A percentile compares a stretch with the other conserved stretches of the same genome.
phyloP scores from a whole-genome alignment of 2,329 filamentous ascomycete genomes.

The Fusarium beomiforme region DNA sequence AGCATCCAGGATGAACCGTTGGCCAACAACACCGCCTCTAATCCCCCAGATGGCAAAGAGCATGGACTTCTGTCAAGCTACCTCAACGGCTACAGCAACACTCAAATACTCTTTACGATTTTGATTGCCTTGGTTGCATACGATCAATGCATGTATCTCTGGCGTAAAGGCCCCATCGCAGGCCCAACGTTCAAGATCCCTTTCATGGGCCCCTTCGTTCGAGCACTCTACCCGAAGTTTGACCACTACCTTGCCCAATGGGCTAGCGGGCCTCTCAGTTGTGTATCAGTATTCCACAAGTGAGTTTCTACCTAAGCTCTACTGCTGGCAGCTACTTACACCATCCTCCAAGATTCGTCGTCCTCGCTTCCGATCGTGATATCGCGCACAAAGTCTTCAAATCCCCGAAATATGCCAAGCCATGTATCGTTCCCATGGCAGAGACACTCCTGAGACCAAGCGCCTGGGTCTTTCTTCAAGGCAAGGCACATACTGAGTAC shows the following conservation, averaged over 20 bases:
- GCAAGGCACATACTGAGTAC: conserved; percentile 80
- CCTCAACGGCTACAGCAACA: conserved; percentile 5
- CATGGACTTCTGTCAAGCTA: conserved; percentile 19
- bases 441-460: conserved; percentile 73
- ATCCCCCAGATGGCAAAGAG: not conserved
- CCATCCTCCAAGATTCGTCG: conserved; percentile 70
- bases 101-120: conserved; percentile 42
- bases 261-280: conserved; percentile 81
- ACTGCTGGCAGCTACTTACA: not conserved
- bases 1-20: not conserved
- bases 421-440: conserved; percentile 80
- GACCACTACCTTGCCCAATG: conserved; percentile 79
- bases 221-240: conserved; percentile 80
- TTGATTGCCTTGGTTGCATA: conserved; percentile 49
- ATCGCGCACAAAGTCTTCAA: conserved; percentile 86
- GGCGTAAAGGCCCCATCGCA: conserved; percentile 69
- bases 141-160: conserved; percentile 65
- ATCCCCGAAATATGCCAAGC: conserved; percentile 77
- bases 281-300: conserved; percentile 89
- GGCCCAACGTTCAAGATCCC: conserved; percentile 72
- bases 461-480: conserved; percentile 84
- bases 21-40: conserved; percentile 3
- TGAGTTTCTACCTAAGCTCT: conserved; percentile 47
- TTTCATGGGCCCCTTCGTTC: conserved; percentile 79
- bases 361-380: conserved; percentile 80